Base-by-base conservation (phyloP, 2,329 filamentous ascomycete genomes). In the Penicillium brevicompactum region DNA sequence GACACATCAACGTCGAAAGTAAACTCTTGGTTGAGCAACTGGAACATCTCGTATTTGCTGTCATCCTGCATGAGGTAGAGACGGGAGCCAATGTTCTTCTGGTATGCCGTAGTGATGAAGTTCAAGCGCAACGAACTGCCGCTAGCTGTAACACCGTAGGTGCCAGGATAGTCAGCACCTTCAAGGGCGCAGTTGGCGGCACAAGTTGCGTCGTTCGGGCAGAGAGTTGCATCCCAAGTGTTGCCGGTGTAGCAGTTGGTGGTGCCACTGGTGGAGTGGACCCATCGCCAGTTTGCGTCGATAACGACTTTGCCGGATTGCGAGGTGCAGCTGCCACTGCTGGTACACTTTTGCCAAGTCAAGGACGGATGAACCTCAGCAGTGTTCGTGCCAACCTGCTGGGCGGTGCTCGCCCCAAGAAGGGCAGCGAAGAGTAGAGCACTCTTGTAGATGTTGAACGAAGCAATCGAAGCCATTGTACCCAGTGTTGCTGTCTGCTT, bases 1-100 rank as follows among this genome's bases (percentile, higher is more conserved):
- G 86, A 88, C 40, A 89, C 84, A 67, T 90, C 87, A 31, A 89
- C 87, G 56, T 89, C 86, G 60, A 90, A 89, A 52, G 84, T 86
- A 73, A 90, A 85, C 72, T 90, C 87, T 65, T 86, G 81, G 72
- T 84, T 84, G 47, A 84, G 76, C 50, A 89, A 77, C 47, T 84
- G 78, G 74, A 89, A 86, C 68, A 82, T 80, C 74, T 88, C 76
- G 72, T 90, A 90, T 47, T 81, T 81, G 62, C 78, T 78, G 51
- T 85, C 82, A 49, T 78, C 74, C 62, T 81, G 80, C 76, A 90
- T 82, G 53, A 90, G 78, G 70, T 88, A 90, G 30, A 86, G 75
- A 63, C 87, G 83, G 51, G 84, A 77, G 47, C 74, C 74, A 34
- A 78, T 64, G 55, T 77, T 78, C 44, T 45, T 55, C 27, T 59